Evolutionary conservation across 768 basidiomycete genomes (phyloP), one percentile per base, ranked within the genome.

Genomic region (Inosperma sp.): DNA sequence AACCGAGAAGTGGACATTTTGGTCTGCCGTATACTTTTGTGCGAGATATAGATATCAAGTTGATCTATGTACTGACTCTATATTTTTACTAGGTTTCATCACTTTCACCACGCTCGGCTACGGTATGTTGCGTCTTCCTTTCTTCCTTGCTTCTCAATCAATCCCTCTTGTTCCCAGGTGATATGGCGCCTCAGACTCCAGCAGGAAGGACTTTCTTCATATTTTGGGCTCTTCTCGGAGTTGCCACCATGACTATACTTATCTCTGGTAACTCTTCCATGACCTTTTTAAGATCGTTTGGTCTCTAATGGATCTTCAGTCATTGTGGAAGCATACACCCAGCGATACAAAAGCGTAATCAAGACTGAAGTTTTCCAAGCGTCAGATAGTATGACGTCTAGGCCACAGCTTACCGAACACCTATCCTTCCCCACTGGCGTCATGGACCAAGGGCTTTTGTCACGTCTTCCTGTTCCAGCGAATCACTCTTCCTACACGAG

Each of bases 191-290:
- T 0, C 60, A 63, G 43, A 82, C 84, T 0, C 79, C 83, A 9
- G 80, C 84, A 3, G 89, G 88, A 9, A 79, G 86, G 19, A 79
- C 84, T 12, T 74, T 91, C 27, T 91, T 91, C 62, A 76, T 89
- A 33, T 78, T 81, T 3, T 90, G 88, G 88, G 84, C 88, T 0
- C 64, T 91, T 29, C 66, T 88, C 6, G 89, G 87, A 13, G 83
- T 89, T 12, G 86, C 75, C 1, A 80, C 85, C 1, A 79, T 90
- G 80, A 87, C 88, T 0, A 80, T 86, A 22, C 70, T 89, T 12
- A 74, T 89, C 52, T 84, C 87, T 6, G 78, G 86, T 86, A 35
- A 21, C 17, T 10, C 14, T 25, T 34, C 7, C 27, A 12, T 14
- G 19, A 35, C 12, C 30, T 22, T 2, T 22, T 21, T 10, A 23